Evolutionary conservation across 148 eudicot species (phyloP).

Genomic region (Euryodendron excelsum): DNA sequence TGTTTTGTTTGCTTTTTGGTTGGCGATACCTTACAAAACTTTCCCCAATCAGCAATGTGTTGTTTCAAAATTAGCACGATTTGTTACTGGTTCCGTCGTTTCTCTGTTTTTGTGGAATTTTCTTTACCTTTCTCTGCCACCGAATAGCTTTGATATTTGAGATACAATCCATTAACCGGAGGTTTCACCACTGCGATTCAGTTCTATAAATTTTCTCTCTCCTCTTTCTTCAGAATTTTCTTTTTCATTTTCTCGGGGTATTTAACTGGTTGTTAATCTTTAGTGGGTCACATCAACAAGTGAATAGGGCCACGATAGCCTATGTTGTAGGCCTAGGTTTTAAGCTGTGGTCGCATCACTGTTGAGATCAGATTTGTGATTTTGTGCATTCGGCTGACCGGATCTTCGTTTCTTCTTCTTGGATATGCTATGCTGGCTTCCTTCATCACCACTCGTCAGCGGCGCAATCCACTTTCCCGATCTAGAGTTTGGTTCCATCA

Average conservation of each 20-base stretch:
- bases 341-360: constrained; percentile 35
- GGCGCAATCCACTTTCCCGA: not conserved
- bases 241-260: not conserved
- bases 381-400: not conserved
- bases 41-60: too few relatives aligned
- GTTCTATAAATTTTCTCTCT: not conserved
- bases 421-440: not conserved
- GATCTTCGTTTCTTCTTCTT: constrained; percentile 14
- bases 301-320: constrained; percentile 25
- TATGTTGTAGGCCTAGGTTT: constrained; percentile 31
- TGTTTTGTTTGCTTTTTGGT: not conserved
- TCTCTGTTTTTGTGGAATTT: not conserved
- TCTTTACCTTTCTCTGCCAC: constrained; percentile 1
- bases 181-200: not conserved
- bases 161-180: constrained; percentile 7
- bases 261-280: constrained; percentile 43
- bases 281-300: constrained; percentile 76
- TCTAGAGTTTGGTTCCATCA: constrained; percentile 7
- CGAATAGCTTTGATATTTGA: constrained; percentile 32
- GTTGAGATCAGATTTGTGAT: constrained; percentile 9
- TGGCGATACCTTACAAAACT: not conserved
- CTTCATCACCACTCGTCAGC: not conserved
- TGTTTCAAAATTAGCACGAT: not conserved
- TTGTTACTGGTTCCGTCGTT: not conserved
- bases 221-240: not conserved